Evolutionary conservation across 176 grass and related monocot genomes (phyloP).

Genomic region (Phyllostachys edulis): DNA sequence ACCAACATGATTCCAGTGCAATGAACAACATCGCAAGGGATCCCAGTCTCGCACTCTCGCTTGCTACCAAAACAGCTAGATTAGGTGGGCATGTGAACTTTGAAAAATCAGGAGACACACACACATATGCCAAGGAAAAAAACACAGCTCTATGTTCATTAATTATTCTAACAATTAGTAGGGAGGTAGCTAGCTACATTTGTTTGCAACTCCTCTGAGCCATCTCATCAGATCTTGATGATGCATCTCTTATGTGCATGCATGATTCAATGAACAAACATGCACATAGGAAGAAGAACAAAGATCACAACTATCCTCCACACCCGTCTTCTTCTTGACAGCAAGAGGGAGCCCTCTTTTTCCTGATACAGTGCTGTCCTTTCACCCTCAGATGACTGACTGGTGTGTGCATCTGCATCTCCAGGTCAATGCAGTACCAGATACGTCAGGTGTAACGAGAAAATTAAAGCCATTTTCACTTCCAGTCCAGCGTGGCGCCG

Average conservation of each 20-base stretch:
- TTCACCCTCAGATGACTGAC: neutral
- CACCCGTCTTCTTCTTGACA: slow-evolving; percentile 1
- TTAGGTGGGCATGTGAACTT: slow-evolving; percentile 37
- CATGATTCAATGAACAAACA: slow-evolving; percentile 38
- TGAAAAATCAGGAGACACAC: neutral
- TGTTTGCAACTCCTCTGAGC: neutral
- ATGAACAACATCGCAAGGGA: neutral
- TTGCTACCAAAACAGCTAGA: neutral
- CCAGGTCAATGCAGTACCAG: slow-evolving; percentile 8
- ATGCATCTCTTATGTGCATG: slow-evolving; percentile 21
- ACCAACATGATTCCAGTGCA: too few species aligned
- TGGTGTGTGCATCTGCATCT: neutral
- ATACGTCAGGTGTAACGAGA: neutral
- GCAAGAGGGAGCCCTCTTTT: neutral
- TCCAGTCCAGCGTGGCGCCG: slow-evolving; percentile 42
- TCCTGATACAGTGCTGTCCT: neutral
- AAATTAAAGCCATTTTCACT: slow-evolving; percentile 5
- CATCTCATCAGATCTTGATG: neutral
- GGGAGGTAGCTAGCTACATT: neutral
- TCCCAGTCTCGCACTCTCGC: neutral
- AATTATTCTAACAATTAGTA: slow-evolving; percentile 28
- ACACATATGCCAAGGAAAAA: slow-evolving; percentile 24
- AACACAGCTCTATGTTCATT: neutral
- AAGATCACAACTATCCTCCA: neutral
- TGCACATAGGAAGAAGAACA: slow-evolving; percentile 8